These are phyloP conservation scores for Fusarium drepaniforme DNA, from an alignment of 2,329 filamentous ascomycete species.

Conservation along the genomic window DNA sequence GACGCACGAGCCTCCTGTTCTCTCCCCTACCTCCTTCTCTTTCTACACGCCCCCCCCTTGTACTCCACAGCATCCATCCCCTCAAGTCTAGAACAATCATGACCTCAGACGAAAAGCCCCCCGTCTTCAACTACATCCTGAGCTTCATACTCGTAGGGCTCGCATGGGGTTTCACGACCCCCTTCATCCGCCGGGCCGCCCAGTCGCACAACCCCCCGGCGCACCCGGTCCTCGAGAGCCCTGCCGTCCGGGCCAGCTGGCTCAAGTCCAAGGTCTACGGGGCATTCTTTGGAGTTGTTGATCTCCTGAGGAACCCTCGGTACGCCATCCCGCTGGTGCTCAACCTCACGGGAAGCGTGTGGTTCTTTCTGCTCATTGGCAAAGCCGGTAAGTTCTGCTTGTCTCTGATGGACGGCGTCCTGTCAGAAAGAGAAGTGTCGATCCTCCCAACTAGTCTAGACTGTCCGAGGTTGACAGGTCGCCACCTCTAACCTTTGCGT, in stretches of 20 bases:
- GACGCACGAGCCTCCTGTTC: constrained; percentile 39
- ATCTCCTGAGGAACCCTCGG: constrained; percentile 82
- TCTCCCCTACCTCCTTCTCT: background rate
- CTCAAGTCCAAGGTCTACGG: constrained; percentile 72
- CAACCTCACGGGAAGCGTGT: constrained; percentile 93
- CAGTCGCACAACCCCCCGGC: constrained; percentile 76
- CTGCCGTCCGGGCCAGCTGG: constrained; percentile 68
- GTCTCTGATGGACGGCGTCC: background rate
- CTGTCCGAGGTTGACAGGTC: constrained; percentile 25
- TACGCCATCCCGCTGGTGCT: constrained; percentile 88
- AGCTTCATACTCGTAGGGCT: constrained; percentile 92
- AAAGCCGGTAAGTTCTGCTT: constrained; percentile 77
- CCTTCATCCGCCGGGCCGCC: constrained; percentile 91
- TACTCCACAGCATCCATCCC: background rate
- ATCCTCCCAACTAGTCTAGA: constrained; percentile 22
- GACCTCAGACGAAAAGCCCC: constrained; percentile 53
- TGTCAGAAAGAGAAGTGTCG: constrained; percentile 13
- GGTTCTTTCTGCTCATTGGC: constrained; percentile 96
- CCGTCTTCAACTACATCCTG: constrained; percentile 83
- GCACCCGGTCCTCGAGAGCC: constrained; percentile 66
- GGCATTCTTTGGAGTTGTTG: constrained; percentile 79
- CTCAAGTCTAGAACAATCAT: constrained; percentile 7
- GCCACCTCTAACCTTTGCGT: constrained; percentile 7
- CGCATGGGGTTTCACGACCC: constrained; percentile 93
- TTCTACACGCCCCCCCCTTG: constrained; percentile 16